Conservation (phyloP, 2,329 filamentous ascomycete genomes). For the Paecilomyces variotii region DNA sequence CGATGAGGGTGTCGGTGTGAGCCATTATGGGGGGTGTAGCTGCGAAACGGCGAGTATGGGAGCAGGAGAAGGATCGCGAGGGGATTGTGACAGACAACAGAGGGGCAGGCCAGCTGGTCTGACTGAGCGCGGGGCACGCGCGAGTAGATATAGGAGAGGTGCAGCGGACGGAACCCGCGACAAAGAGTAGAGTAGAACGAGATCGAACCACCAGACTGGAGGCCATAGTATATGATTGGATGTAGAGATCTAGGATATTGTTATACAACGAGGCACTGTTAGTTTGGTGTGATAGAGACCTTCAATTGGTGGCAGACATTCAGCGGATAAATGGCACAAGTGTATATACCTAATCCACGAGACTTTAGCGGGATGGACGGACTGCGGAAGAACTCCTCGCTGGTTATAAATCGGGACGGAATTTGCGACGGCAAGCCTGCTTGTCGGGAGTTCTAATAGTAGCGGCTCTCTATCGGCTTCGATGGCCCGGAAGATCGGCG, state of each 20-base stretch:
- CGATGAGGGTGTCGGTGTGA: constrained; percentile 17
- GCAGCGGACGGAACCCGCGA: background rate
- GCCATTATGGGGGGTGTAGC: constrained; percentile 4
- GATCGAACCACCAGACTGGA: background rate
- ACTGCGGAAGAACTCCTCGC: background rate
- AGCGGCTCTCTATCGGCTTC: background rate
- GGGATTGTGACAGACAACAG: background rate
- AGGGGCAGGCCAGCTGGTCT: background rate
- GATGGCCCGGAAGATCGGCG: background rate
- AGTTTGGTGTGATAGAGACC: background rate
- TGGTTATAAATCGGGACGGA: background rate
- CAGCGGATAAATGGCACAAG: background rate
- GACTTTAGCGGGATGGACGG: background rate
- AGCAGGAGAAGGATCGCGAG: background rate
- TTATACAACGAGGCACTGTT: background rate
- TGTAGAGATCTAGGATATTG: background rate
- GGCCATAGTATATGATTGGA: background rate
- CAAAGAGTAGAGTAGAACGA: background rate
- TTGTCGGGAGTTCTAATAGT: background rate
- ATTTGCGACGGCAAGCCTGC: background rate
- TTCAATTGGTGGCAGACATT: background rate
- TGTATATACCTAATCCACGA: background rate
- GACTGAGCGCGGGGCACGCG: background rate
- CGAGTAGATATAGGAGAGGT: constrained; percentile 5
- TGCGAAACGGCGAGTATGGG: constrained; percentile 2